Base-by-base conservation (phyloP, 2,329 filamentous ascomycete genomes). In the Aspergillus chevalieri region DNA sequence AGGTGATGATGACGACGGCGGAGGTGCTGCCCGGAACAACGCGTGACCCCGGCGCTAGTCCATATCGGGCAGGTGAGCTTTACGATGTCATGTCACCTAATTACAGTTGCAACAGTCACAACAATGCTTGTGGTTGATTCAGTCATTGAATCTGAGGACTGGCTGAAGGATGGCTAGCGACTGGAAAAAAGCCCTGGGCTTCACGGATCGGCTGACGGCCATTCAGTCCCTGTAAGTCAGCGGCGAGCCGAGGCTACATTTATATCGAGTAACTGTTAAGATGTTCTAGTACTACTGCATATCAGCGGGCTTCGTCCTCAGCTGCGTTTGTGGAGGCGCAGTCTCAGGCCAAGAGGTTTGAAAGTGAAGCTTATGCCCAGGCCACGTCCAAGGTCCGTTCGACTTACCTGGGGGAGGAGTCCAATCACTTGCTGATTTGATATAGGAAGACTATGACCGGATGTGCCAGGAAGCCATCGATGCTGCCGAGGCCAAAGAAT, bases 311-410 rank as follows among this genome's bases (percentile, higher is more conserved):
- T 17, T 67, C 74, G 49, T 72, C 75, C 50, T 65, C 70, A 3
- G 68, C 74, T 24, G 69, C 69, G 9, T 67, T 74, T 47, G 61
- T 70, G 26, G 76, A 78, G 52, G 78, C 77, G 26, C 76, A 76
- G 48, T 68, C 74, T 30, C 73, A 80, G 54, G 88, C 87, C 17
- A 85, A 85, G 60, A 67, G 77, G 43, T 71, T 83, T 38, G 90
- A 95, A 67, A 63, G 48, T 28, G 62, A 69, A 45, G 67, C 69
- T n/a, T 71, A 70, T 51, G 57, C 62, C 34, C 57, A 63, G 48
- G 68, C 71, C 4, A 54, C 53, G 28, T 69, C 69, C 5, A 70
- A 65, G 61, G 70, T 73, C 47, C 12, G 61, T 60, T 50, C 7
- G 14, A n/a, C 1, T 43, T 39, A 24, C 21, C 22, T 7, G 38